phyloP scores from a whole-genome alignment of 2,329 filamentous ascomycete genomes.

The Chlorencoelia australis region DNA sequence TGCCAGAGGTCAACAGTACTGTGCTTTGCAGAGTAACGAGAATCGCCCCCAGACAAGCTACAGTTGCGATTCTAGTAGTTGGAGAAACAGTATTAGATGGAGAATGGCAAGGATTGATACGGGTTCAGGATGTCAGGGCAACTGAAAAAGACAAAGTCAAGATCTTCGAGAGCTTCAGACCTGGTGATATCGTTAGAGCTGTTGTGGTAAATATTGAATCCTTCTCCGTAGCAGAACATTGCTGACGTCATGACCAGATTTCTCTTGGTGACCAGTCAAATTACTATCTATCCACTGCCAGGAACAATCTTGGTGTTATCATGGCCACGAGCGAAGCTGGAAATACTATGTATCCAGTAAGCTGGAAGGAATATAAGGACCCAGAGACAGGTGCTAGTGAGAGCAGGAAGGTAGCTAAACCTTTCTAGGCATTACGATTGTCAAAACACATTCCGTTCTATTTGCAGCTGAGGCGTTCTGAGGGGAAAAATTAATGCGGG shows the following conservation, averaged over 20 bases:
- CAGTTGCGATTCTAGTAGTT: slow-evolving; percentile 77
- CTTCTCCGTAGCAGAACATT: not conserved
- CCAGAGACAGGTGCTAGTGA: slow-evolving; percentile 67
- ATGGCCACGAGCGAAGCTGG: slow-evolving; percentile 83
- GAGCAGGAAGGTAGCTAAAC: slow-evolving; percentile 86
- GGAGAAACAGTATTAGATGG: slow-evolving; percentile 62
- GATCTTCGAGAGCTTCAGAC: slow-evolving; percentile 82
- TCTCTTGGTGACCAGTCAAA: slow-evolving; percentile 87
- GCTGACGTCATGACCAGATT: slow-evolving; percentile 41
- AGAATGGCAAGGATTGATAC: slow-evolving; percentile 76
- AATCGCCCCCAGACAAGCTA: slow-evolving; percentile 75
- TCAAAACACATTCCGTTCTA: too few species aligned
- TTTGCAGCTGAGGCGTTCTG: too few species aligned
- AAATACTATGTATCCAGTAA: slow-evolving; percentile 85
- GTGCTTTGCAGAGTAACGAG: slow-evolving; percentile 81
- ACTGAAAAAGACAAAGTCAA: slow-evolving; percentile 94
- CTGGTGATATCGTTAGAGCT: slow-evolving; percentile 84
- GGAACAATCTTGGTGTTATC: slow-evolving; percentile 86
- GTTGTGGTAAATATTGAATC: slow-evolving; percentile 50
- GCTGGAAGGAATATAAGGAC: slow-evolving; percentile 92
- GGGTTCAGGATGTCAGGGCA: slow-evolving; percentile 82
- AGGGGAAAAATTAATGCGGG: too few species aligned
- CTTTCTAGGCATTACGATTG: slow-evolving; percentile 59
- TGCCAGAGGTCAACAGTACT: slow-evolving; percentile 70
- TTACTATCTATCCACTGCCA: slow-evolving; percentile 89